Base-by-base conservation (phyloP, 306 rosid species). In the Trifolium repens region DNA sequence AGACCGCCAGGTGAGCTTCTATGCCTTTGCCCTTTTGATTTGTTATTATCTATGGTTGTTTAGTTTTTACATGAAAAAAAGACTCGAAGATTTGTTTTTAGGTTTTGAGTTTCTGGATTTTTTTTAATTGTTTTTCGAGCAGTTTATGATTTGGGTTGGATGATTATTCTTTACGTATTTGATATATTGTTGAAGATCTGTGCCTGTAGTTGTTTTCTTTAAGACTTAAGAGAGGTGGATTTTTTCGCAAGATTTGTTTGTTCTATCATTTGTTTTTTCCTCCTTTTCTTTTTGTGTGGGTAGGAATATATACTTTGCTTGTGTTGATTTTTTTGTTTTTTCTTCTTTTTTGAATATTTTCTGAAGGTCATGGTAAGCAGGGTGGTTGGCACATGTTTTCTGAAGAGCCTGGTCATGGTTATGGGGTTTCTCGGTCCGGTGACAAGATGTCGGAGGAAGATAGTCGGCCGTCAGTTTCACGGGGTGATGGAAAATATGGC, bases 331-430 rank as follows among this genome's bases (percentile, higher is more conserved):
- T 59, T 79, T 76, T 27, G 61, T 78, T 15, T 13, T 14, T 13
- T 15, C 42, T 77, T 74, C 59, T 84, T 79, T 73, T 80, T 77
- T 74, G 16, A 67, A 82, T 72, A 74, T 84, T 85, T 86, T 83
- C 82, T 85, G 89, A 87, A 96, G 99, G 99, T 84, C 94, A 89
- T 83, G 97, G 94, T 82, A 96, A 87, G 91, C 98, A 88, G 93
- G 96, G 92, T 66, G 89, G 92, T 73, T 94, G 96, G 97, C 96
- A 90, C 84, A 52, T 86, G 67, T 91, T 88, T 78, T 44, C 97
- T 0, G 97, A 94, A 64, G 99, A 92, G 15, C 74, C 96, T 72
- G 92, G 91, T 69, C 93, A 88, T 74, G 92, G 96, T n/a, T 90
- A 90, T 68, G 85, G 66, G 5, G 79, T 85, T 58, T 87, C 97